Conservation (phyloP, 2,329 filamentous ascomycete genomes). For the Aspergillus fumigatiaffinis region DNA sequence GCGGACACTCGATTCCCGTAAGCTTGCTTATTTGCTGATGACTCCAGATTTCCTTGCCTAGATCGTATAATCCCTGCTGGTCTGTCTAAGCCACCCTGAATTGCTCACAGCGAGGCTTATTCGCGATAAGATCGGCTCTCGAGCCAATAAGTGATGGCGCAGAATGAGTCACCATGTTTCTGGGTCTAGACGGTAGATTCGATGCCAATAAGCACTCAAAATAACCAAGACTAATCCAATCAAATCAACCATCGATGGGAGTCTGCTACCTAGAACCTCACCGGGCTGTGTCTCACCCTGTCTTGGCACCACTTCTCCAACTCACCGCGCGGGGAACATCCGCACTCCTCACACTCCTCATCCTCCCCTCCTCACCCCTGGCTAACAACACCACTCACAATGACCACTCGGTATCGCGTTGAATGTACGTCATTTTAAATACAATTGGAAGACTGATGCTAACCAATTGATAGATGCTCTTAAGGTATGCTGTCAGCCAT, state of each 20-base stretch:
- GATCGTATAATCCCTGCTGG: too few species aligned
- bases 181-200: not conserved
- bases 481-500: constrained; percentile 46
- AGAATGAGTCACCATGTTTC: not conserved
- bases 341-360: not conserved
- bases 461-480: constrained; percentile 52
- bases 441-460: not conserved
- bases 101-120: too few species aligned
- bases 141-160: not conserved
- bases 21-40: too few species aligned
- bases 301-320: not conserved
- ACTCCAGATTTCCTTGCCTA: too few species aligned
- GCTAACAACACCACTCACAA: constrained; percentile 15
- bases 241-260: too few species aligned
- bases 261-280: too few species aligned
- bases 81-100: too few species aligned
- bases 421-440: constrained; percentile 57
- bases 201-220: not conserved
- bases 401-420: constrained; percentile 54
- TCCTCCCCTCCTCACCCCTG: not conserved
- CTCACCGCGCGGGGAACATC: not conserved
- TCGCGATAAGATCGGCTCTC: too few species aligned
- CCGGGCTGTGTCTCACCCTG: too few species aligned
- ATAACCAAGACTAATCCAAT: not conserved
- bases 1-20: too few species aligned